Conservation (phyloP, 169 alveolate species). For the Cyclospora cayetanensis region DNA sequence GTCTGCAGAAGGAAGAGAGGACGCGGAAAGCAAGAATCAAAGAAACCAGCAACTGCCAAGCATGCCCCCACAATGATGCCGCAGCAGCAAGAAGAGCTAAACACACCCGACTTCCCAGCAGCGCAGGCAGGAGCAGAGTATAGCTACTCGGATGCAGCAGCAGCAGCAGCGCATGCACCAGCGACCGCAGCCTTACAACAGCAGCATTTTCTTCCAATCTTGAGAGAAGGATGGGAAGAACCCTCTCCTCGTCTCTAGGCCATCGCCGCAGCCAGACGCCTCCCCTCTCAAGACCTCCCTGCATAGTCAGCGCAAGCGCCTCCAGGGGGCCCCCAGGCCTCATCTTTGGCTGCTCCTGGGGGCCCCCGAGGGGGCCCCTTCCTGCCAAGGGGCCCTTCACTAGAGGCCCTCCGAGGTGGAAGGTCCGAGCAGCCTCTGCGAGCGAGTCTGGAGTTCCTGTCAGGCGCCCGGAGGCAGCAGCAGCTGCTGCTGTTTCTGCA, state of each 20-base stretch:
- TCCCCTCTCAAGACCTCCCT: constrained; percentile 5
- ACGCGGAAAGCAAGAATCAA: neutral
- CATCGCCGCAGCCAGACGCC: constrained; percentile 6
- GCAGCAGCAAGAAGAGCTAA: neutral
- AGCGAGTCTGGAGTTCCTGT: neutral
- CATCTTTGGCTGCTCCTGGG: neutral
- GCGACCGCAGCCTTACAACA: neutral
- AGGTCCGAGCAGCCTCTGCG: neutral
- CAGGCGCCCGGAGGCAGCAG: neutral
- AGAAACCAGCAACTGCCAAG: neutral
- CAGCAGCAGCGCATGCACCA: neutral
- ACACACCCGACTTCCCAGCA: too few species aligned
- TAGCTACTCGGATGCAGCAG: neutral
- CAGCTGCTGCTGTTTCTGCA: neutral
- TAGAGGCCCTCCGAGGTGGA: too few species aligned
- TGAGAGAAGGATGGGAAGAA: constrained; percentile 13
- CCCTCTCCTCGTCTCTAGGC: constrained; percentile 17
- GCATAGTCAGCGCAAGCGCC: neutral
- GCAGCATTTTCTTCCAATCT: constrained; percentile 43
- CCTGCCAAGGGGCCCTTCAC: neutral
- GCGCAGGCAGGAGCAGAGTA: neutral
- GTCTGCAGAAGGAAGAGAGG: neutral
- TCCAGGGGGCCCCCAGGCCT: constrained; percentile 36
- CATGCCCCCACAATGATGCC: too few species aligned
- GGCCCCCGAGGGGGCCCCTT: neutral